These are phyloP conservation scores for Tuber melanosporum DNA, from an alignment of 495 filamentous ascomycete genomes.

Conservation along the genomic window DNA sequence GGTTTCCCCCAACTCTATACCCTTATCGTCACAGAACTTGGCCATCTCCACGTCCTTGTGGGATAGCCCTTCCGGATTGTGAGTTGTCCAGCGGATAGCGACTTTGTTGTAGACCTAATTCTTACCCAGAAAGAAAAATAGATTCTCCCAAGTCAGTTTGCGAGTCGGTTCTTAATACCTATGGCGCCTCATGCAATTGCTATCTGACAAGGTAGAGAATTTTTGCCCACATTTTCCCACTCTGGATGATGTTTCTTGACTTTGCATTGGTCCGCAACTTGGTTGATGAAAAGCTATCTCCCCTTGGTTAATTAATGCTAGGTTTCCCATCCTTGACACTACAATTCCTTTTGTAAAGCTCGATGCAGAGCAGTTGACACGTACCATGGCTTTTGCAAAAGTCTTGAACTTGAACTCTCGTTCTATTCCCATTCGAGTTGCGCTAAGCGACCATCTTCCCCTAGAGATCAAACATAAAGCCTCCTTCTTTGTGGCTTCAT, in stretches of 20 bases:
- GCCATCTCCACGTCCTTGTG: slow-evolving; percentile 61
- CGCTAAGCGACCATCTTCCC: slow-evolving; percentile 51
- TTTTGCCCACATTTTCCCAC: slow-evolving; percentile 35
- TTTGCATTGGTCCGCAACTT: slow-evolving; percentile 36
- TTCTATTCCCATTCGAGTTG: slow-evolving; percentile 52
- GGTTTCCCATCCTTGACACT: not conserved
- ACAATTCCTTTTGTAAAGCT: not conserved
- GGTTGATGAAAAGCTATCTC: slow-evolving; percentile 36
- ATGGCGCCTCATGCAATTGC: not conserved
- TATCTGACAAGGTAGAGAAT: slow-evolving; percentile 1
- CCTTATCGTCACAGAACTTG: slow-evolving; percentile 57
- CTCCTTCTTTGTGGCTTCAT: slow-evolving; percentile 25
- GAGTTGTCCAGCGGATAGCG: slow-evolving; percentile 67
- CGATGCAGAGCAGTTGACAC: slow-evolving; percentile 25
- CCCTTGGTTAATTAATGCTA: slow-evolving; percentile 13
- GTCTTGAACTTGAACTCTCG: slow-evolving; percentile 57
- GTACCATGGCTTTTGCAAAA: slow-evolving; percentile 58
- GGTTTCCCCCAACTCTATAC: slow-evolving; percentile 50
- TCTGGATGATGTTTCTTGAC: slow-evolving; percentile 34
- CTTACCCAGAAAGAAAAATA: slow-evolving; percentile 8
- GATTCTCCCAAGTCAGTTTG: not conserved
- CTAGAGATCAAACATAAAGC: slow-evolving; percentile 38
- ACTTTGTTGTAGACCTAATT: slow-evolving; percentile 55
- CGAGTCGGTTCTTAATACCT: not conserved
- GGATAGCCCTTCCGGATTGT: slow-evolving; percentile 64